These are phyloP conservation scores for Eustoma russellianum DNA, from an alignment of 257 asterid species.

Conservation along the genomic window DNA sequence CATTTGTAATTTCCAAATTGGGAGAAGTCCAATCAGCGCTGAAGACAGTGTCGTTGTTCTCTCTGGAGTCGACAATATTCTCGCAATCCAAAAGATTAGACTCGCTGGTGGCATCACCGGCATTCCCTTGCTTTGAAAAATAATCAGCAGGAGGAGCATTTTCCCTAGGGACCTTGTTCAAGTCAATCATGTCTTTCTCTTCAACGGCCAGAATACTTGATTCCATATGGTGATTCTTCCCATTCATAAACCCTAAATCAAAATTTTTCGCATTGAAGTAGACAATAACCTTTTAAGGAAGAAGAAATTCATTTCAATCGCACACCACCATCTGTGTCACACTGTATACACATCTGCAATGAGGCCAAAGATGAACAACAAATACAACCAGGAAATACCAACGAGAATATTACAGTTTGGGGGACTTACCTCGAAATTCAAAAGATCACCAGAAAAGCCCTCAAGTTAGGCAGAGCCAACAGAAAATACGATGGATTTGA, in stretches of 20 bases:
- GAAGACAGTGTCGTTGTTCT: neutral
- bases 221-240: slow-evolving; percentile 26
- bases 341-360: neutral
- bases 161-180: slow-evolving; percentile 23
- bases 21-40: no score
- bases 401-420: neutral
- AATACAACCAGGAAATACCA: no score
- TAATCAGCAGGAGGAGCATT: slow-evolving; percentile 10
- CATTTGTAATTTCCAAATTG: slow-evolving; percentile 1
- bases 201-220: slow-evolving; percentile 6
- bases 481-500: no score
- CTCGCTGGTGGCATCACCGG: slow-evolving; percentile 1
- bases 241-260: slow-evolving; percentile 3
- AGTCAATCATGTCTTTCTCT: slow-evolving; percentile 20
- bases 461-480: neutral
- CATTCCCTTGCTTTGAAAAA: slow-evolving; percentile 1
- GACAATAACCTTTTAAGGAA: neutral
- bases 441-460: neutral
- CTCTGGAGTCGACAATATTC: neutral
- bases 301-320: neutral
- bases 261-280: neutral
- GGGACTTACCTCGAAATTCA: neutral
- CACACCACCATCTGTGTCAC: neutral
- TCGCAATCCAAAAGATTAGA: neutral
- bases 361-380: no score